Base-by-base conservation (phyloP, 2,329 filamentous ascomycete species). In the Phialophora tarda region DNA sequence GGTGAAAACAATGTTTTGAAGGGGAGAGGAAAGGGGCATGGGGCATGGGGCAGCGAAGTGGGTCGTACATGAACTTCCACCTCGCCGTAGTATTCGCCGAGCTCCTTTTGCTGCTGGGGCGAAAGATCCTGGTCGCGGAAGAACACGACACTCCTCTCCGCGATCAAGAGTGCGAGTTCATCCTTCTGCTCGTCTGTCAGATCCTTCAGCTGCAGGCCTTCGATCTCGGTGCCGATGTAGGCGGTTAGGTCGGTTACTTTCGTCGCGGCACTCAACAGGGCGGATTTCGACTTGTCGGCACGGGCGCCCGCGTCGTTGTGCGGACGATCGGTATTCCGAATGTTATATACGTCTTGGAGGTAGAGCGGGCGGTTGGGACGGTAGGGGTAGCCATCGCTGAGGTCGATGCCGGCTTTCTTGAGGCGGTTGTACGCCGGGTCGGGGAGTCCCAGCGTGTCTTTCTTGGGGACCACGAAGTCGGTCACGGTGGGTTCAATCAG, bases 321-420 rank as follows among this genome's bases (percentile, higher is more conserved):
- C 21, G 79, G 76, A 28, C 83, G 84, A 68, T 84, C 84, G 64
- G 83, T 76, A 75, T 85, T 81, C 21, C 89, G 81, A 73, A 92
- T 89, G 56, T 85, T 85, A 77, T 86, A 86, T 2, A 89, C 87
- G 70, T 92, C 89, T 64, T 92, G 86, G 0, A 91, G 79, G 71
- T 88, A 92, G 0, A 91, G 78, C 0, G 90, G 89, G 56, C 83
- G 83, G 0, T 86, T 84, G 1, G 89, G 89, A 0, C 89, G 85
- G 72, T 91, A 91, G 0, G 90, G 90, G 70, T 92, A 92, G 0
- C 89, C 90, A 0, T 86, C 78, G 0, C 87, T 89, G 1, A 92
- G 80, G 73, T 92, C 88, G 61, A 92, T 84, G 1, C 87, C 89
- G 0, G 88, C 88, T 68, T 89, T 91, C 71, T 87, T 85, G 0